phyloP scores from a whole-genome alignment of 2,329 filamentous ascomycete genomes.

The Arthrinium phaeospermum region DNA sequence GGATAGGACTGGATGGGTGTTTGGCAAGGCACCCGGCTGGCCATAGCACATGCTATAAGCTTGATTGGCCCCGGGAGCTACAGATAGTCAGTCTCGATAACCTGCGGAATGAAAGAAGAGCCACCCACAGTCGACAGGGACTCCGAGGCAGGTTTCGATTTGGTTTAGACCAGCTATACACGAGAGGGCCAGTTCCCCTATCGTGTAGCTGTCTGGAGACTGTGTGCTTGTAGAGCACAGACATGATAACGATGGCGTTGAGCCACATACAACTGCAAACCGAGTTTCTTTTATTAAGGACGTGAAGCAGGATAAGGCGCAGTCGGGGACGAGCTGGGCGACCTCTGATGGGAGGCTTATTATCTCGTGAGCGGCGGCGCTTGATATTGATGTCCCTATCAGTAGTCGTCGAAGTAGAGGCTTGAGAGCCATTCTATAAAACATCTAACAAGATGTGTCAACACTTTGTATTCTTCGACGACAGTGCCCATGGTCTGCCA shows the following conservation, averaged over 20 bases:
- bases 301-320: slow-evolving; percentile 57
- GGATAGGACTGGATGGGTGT: slow-evolving; percentile 63
- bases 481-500: slow-evolving; percentile 26
- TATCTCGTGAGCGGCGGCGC: slow-evolving; percentile 28
- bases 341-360: slow-evolving; percentile 35
- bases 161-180: slow-evolving; percentile 64
- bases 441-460: slow-evolving; percentile 34
- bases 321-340: slow-evolving; percentile 33
- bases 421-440: slow-evolving; percentile 40
- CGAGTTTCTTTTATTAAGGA: slow-evolving; percentile 69
- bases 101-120: too few relatives aligned
- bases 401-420: slow-evolving; percentile 33
- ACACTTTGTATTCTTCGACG: slow-evolving; percentile 29
- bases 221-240: slow-evolving; percentile 64
- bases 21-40: slow-evolving; percentile 54
- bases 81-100: neutral
- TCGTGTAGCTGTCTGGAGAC: slow-evolving; percentile 66
- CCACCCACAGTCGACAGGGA: slow-evolving; percentile 47
- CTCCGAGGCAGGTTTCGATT: slow-evolving; percentile 56
- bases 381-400: slow-evolving; percentile 36
- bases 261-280: slow-evolving; percentile 52
- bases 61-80: slow-evolving; percentile 49
- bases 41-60: slow-evolving; percentile 65
- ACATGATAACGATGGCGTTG: slow-evolving; percentile 61
- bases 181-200: slow-evolving; percentile 74